These are phyloP conservation scores for Lentinula aciculospora DNA, from an alignment of 768 basidiomycete genomes.

Conservation along the genomic window DNA sequence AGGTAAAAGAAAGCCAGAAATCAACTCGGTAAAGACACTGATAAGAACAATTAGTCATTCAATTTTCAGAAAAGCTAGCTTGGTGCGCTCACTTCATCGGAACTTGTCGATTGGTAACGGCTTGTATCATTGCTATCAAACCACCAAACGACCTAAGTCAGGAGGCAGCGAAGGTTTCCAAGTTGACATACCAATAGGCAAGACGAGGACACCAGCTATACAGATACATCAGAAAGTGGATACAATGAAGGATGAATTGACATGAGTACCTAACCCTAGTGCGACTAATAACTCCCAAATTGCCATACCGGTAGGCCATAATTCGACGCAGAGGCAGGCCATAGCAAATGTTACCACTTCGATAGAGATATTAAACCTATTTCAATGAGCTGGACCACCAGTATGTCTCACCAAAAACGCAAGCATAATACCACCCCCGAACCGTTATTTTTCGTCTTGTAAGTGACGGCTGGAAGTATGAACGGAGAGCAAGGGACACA, in stretches of 20 bases:
- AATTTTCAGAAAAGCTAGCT: constrained; percentile 9
- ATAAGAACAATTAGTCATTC: not conserved
- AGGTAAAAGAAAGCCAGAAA: constrained; percentile 31
- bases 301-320: constrained; percentile 35
- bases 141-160: constrained; percentile 4
- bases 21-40: constrained; percentile 32
- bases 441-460: constrained; percentile 25
- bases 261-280: constrained; percentile 19
- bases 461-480: constrained; percentile 12
- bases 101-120: constrained; percentile 33
- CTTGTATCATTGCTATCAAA: constrained; percentile 28
- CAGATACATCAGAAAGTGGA: not conserved
- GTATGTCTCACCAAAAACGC: constrained; percentile 29
- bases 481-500: constrained; percentile 17
- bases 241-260: not conserved
- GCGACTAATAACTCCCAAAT: constrained; percentile 29
- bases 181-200: constrained; percentile 26
- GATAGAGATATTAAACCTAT: constrained; percentile 3
- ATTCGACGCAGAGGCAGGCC: constrained; percentile 26
- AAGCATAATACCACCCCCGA: constrained; percentile 48
- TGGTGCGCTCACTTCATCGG: constrained; percentile 21
- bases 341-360: constrained; percentile 25
- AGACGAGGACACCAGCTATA: constrained; percentile 21
- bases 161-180: not conserved
- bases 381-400: not conserved